Evolutionary conservation across 306 rosid genomes (phyloP), one percentile per base, ranked within the genome.

Genomic region (Castanea mollissima): DNA sequence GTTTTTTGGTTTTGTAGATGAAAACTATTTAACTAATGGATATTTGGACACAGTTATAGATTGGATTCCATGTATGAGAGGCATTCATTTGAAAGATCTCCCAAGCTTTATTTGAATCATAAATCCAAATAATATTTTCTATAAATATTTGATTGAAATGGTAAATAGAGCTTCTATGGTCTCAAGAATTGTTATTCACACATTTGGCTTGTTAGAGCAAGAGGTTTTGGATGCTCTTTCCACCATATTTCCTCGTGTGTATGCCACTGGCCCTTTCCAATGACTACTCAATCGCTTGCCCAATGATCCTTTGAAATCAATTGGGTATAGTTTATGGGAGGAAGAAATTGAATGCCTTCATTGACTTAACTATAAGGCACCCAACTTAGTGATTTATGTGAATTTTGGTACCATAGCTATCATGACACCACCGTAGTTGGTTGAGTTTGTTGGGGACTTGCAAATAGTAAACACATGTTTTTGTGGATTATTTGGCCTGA

Each of bases 401-500:
- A 74, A 74, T 6, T 74, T 74, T 35, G 41, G 5, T 1, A 35
- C 1, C 41, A 3, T 35, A 35, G 5, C 41, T 3, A 3, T 35
- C 5, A 35, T 35, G 41, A 35, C 41, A 35, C 5, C 41, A 35
- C 4, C 5, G 2, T 3, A 35, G 41, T 35, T 35, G 5, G 2
- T 3, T 35, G 41, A 35, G 41, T 35, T 35, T 35, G 41, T 35
- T 35, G 41, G 56, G 78, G 55, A 58, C 78, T 74, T 6, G 78
- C 78, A 14, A 58, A 74, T 21, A 58, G 69, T 13, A 56, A 74
- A 16, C 21, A 32, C 1, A 12, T 55, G 7, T 74, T 74, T 35
- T 74, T 74, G 16, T 74, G 78, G 78, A 21, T 74, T 2, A 74
- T 74, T 38, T 57, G 78, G n/a, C 78, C 69, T 14, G 78, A 74